These are phyloP conservation scores for Penstemon eatonii DNA, from an alignment of 257 asterid genomes.

Conservation along the genomic window DNA sequence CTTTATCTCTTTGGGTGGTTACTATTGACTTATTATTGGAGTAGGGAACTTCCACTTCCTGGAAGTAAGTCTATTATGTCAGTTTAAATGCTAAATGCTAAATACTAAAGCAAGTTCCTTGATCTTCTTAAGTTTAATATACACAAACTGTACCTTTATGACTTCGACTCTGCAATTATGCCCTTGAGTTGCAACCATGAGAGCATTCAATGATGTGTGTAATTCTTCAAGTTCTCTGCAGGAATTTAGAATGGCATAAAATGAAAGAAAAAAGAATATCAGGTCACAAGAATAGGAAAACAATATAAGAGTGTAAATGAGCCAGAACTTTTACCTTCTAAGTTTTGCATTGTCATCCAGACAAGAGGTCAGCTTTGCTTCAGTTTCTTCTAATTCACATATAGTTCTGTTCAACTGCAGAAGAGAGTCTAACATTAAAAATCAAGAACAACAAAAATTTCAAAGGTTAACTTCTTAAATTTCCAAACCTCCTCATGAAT, in stretches of 20 bases:
- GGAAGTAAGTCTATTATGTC: constrained; percentile 33
- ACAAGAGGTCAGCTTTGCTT: constrained; percentile 53
- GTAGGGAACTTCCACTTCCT: constrained; percentile 71
- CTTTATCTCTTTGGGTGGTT: constrained; percentile 36
- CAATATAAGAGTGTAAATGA: constrained; percentile 18
- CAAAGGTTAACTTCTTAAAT: neutral
- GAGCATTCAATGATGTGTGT: constrained; percentile 37
- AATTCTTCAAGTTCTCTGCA: constrained; percentile 70
- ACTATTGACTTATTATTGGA: constrained; percentile 34
- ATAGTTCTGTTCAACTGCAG: constrained; percentile 67
- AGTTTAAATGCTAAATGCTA: constrained; percentile 25
- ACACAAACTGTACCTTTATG: constrained; percentile 52
- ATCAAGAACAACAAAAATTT: constrained; percentile 10
- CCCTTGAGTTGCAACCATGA: constrained; percentile 39
- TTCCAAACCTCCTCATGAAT: constrained; percentile 60
- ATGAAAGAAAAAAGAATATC: constrained; percentile 16
- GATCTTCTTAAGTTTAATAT: constrained; percentile 4
- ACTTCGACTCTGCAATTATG: constrained; percentile 52
- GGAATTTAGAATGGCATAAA: constrained; percentile 24
- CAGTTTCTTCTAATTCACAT: constrained; percentile 65
- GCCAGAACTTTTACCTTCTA: constrained; percentile 45
- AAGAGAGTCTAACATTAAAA: constrained; percentile 21
- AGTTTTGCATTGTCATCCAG: constrained; percentile 75
- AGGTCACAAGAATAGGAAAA: constrained; percentile 16
- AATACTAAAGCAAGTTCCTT: no score